phyloP scores from a whole-genome alignment of 306 rosid species.

The Cyclanthera cordifolia region DNA sequence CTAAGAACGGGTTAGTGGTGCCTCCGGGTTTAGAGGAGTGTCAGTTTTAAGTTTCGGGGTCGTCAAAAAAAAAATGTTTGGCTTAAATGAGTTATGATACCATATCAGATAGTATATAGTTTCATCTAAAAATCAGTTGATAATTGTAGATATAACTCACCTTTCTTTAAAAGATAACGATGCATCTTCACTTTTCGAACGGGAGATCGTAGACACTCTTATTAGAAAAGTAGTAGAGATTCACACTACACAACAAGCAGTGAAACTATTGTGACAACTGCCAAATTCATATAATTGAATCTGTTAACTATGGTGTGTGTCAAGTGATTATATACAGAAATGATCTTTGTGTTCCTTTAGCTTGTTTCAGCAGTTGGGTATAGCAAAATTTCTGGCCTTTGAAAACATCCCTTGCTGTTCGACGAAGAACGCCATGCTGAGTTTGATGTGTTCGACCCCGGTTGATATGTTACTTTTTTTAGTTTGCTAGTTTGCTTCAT shows the following conservation, averaged over 20 bases:
- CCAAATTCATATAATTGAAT: constrained; percentile 9
- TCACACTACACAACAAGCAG: constrained; percentile 1
- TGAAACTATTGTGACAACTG: background rate
- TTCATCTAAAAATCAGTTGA: no score
- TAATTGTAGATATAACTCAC: no score
- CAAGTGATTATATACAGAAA: background rate
- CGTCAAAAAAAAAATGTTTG: no score
- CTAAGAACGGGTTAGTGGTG: no score
- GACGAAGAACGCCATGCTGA: constrained; percentile 22
- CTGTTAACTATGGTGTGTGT: constrained; percentile 1
- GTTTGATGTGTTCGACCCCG: constrained; percentile 19
- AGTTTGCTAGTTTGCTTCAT: constrained; percentile 22
- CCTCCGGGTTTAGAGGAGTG: no score
- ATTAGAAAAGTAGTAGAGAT: background rate
- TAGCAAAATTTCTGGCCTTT: constrained; percentile 35
- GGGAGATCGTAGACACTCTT: no score
- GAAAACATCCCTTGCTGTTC: constrained; percentile 35
- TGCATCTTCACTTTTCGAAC: no score
- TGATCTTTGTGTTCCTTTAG: constrained; percentile 7
- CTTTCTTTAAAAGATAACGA: no score
- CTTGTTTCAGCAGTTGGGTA: constrained; percentile 17
- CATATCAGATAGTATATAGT: no score
- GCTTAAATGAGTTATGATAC: no score
- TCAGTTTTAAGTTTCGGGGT: no score
- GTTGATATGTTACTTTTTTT: constrained; percentile 21